Conservation (phyloP, 73 alveolate genomes). For the Tetrahymena malaccensis region DNA sequence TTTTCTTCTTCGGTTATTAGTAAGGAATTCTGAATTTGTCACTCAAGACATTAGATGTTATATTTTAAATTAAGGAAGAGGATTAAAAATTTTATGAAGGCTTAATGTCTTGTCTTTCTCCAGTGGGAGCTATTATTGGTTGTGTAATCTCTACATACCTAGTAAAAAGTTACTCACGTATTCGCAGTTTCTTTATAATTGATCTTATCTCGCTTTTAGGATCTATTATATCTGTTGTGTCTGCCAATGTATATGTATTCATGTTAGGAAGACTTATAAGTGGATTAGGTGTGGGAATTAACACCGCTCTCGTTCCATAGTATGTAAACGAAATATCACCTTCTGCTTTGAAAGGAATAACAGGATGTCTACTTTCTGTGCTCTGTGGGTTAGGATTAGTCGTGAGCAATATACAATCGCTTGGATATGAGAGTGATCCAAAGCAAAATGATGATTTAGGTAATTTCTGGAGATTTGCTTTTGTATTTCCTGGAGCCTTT, state of each 20-base stretch:
- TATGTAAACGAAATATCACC: not conserved
- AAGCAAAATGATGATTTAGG: not conserved
- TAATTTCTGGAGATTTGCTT: not conserved
- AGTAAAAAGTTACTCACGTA: not conserved
- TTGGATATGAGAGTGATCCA: not conserved
- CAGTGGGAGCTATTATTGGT: not conserved
- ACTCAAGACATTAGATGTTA: not conserved
- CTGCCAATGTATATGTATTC: not conserved
- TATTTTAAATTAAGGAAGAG: not conserved
- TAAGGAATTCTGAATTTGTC: not conserved
- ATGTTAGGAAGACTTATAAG: not conserved
- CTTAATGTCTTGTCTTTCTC: not conserved
- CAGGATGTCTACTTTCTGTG: not conserved
- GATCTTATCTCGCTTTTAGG: not conserved
- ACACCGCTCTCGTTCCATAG: not conserved
- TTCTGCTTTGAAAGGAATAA: not conserved
- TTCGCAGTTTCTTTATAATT: not conserved
- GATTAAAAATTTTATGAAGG: not conserved
- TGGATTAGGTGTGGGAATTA: not conserved
- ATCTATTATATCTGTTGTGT: not conserved
- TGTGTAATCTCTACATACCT: not conserved
- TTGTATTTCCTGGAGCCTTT: not conserved
- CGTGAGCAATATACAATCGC: not conserved
- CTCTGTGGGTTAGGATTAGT: not conserved
- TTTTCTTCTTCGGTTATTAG: not conserved